Evolutionary conservation across 177 flowering plant species (phyloP), one percentile per base, ranked within the genome.

Genomic region (Vitis hybrid): DNA sequence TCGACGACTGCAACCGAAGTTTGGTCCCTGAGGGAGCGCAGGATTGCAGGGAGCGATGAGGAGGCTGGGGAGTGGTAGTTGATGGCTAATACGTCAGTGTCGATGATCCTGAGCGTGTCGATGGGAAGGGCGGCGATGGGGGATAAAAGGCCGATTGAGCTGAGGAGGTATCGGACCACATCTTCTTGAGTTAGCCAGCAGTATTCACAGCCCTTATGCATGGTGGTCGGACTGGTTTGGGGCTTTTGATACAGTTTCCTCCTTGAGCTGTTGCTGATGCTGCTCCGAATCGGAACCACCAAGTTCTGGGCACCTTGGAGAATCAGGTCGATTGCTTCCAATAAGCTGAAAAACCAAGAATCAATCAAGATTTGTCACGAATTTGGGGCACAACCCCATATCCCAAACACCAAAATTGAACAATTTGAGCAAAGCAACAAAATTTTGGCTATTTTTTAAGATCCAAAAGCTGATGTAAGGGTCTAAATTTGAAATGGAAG

Each of bases 111-210:
- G 0, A 94, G 96, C 1, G 77, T 46, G 16, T 81, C 89, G 52
- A 94, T 74, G 56, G 99, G 81, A 56, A 74, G 72, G 0, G 89
- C 76, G 0, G 91, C 84, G 68, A 89, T 65, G 0, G 93, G 96
- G 18, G 96, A 87, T 78, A 94, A 90, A 8, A 87, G 73, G 24
- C 94, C 92, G 65, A 94, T 93, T 19, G 88, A 86, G 79, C 82
- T 80, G 60, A 93, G 89, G 49, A 94, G 82, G 84, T 79, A 95
- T 1, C 92, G 70, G 40, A 93, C 71, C 4, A 95, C 76, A 69
- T 95, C 99, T 69, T 91, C 97, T 58, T 86, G 93, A 0, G 98
- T 89, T 6, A 95, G 57, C 97, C 98, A 95, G 80, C 98, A 95
- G 74, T 72, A 93, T 63, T 89, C 92, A 6, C 68, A 82, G 69